Percentiles rank a stretch among this genome's conserved stretches.
These are phyloP conservation scores for Typha latifolia DNA, from an alignment of 176 grass and related monocot species.

Conservation along the genomic window DNA sequence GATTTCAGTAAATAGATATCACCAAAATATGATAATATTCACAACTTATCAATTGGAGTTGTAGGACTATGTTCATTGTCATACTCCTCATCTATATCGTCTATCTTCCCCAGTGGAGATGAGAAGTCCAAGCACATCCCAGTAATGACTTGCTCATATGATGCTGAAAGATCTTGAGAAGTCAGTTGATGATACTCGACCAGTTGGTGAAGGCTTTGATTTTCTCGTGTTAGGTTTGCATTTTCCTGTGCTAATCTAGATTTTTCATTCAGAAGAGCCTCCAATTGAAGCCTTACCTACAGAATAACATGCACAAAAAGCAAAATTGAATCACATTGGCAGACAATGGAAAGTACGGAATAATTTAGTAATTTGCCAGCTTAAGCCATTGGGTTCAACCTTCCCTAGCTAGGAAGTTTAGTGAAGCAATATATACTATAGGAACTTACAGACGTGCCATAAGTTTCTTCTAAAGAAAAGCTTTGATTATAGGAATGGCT, in stretches of 20 bases:
- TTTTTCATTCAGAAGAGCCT: slow-evolving; percentile 77
- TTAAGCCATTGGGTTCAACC: neutral
- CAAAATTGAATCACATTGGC: neutral
- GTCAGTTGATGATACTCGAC: slow-evolving; percentile 96
- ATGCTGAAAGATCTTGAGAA: slow-evolving; percentile 50
- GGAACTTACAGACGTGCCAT: neutral
- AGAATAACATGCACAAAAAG: neutral
- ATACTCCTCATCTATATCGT: slow-evolving; percentile 16
- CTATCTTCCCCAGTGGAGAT: slow-evolving; percentile 36
- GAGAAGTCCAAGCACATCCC: slow-evolving; percentile 63
- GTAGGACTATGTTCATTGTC: slow-evolving; percentile 11
- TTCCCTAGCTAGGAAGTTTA: neutral
- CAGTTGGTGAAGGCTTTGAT: slow-evolving; percentile 74
- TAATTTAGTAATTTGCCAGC: slow-evolving; percentile 3
- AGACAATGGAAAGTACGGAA: neutral
- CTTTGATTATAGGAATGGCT: neutral
- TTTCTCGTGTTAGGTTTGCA: slow-evolving; percentile 60
- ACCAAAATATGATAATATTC: neutral
- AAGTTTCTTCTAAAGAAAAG: neutral
- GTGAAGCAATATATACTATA: neutral
- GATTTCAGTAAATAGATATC: too few relatives aligned
- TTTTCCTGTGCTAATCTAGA: slow-evolving; percentile 83
- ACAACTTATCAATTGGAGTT: slow-evolving; percentile 20
- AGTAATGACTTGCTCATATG: slow-evolving; percentile 65
- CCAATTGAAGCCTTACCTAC: slow-evolving; percentile 78